These are phyloP conservation scores for Populus trichocarpa DNA, from an alignment of 441 rosid genomes.

Conservation along the genomic window DNA sequence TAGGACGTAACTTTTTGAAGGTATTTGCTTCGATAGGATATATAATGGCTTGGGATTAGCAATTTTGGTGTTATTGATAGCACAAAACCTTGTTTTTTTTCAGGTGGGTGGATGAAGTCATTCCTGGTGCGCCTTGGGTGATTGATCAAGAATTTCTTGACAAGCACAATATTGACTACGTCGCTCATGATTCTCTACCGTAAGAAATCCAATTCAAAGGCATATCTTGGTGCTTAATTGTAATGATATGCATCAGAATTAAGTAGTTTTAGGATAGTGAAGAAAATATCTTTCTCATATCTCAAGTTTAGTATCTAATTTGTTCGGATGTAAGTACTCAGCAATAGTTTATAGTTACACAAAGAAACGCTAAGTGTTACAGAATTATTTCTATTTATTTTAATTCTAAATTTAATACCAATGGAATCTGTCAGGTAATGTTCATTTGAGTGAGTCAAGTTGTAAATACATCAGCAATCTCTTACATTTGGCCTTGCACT, in stretches of 20 bases:
- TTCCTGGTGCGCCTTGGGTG: conserved; percentile 84
- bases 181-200: conserved; percentile 85
- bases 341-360: neutral
- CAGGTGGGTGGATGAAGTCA: conserved; percentile 88
- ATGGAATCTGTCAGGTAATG: neutral
- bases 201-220: conserved; percentile 23
- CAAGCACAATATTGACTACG: conserved; percentile 64
- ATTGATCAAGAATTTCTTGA: conserved; percentile 60
- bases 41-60: neutral
- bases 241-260: neutral
- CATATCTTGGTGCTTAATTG: neutral
- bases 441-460: neutral
- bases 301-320: neutral
- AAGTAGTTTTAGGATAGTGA: neutral
- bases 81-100: neutral
- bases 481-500: conserved; percentile 2
- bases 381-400: neutral
- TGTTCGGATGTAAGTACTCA: neutral
- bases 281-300: neutral
- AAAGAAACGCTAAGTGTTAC: neutral
- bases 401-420: neutral
- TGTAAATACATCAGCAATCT: neutral
- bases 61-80: neutral
- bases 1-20: neutral
- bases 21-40: neutral